Base-by-base conservation (phyloP, 2,329 filamentous ascomycete genomes). In the Alternaria conjuncta region DNA sequence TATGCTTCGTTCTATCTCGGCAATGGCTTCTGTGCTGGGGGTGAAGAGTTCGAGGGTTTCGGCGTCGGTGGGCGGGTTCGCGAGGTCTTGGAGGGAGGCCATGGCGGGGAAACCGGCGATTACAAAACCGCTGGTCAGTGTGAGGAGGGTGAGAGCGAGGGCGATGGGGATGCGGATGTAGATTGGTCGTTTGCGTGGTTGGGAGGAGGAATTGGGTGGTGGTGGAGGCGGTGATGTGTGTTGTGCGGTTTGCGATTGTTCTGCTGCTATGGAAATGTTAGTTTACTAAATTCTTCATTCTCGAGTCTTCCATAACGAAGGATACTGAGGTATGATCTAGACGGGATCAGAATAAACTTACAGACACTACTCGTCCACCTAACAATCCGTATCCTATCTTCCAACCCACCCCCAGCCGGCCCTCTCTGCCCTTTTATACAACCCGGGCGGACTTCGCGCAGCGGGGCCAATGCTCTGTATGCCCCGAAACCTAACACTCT, bases 1-100 rank as follows among this genome's bases (percentile, higher is more conserved):
- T 79, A 98, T 93, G 75, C 88, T 87, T 9, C 88, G 84, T 69
- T 97, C 91, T 72, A 96, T 88, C 66, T 87, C 85, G 21, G 78
- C 66, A 78, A 81, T 53, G 82, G 80, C 45, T 77, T 71, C 11
- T 86, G 86, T 76, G 88, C 87, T 30, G 80, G 77, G 13, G 88
- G 80, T 80, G 83, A 88, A 97, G 68, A 91, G 83, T 5, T 80
- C 78, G 65, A 96, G 86, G 21, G 91, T 92, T 71, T 96, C 92
- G 73, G 87, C 88, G 81, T 97, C 92, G 28, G 87, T 87, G 68
- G 86, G 86, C 4, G 87, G 87, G 63, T 84, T 81, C 63, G 86
- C 68, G 66, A 88, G 79, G 56, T 81, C 83, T 51, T 81, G 81
- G 50, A 86, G 79, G 54, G 83, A 82, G 41, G 84, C 74, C 61